Conservation (phyloP, 768 basidiomycete species). For the Boletus pseudo-olivaceus region DNA sequence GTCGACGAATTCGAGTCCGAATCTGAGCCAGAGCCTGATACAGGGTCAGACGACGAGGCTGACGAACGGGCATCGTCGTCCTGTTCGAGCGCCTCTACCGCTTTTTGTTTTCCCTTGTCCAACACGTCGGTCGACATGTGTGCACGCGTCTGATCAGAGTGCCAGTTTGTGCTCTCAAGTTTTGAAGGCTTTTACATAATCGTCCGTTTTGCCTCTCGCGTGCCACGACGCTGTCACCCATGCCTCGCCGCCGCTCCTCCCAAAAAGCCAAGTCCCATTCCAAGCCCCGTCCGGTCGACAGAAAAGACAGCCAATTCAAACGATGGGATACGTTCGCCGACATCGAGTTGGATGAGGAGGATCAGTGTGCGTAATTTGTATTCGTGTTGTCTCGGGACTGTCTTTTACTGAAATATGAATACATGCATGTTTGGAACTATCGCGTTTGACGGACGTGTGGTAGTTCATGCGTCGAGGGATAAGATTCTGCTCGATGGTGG, state of each 20-base stretch:
- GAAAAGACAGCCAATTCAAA: conserved; percentile 50
- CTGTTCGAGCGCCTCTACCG: background rate
- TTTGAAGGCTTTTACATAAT: conserved; percentile 16
- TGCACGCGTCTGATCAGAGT: background rate
- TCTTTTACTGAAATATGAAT: background rate
- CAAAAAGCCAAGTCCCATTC: conserved; percentile 32
- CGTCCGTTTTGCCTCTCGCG: background rate
- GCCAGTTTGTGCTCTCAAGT: no score
- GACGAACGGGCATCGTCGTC: background rate
- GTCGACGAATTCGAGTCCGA: conserved; percentile 34
- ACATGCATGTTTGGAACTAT: background rate
- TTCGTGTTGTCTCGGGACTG: background rate
- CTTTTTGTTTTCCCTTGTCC: conserved; percentile 7
- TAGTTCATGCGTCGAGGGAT: conserved; percentile 75
- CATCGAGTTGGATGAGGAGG: conserved; percentile 74
- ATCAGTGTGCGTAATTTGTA: conserved; percentile 57
- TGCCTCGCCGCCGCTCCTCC: conserved; percentile 46
- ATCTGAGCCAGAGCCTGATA: conserved; percentile 6
- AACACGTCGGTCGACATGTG: conserved; percentile 3
- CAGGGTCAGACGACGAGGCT: background rate
- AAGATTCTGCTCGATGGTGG: conserved; percentile 74
- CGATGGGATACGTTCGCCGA: conserved; percentile 68
- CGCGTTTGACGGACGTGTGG: background rate
- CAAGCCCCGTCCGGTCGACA: conserved; percentile 48
- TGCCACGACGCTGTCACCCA: conserved; percentile 15